phyloP scores from a whole-genome alignment of 2,329 filamentous ascomycete genomes.

The Cadophora sp. region DNA sequence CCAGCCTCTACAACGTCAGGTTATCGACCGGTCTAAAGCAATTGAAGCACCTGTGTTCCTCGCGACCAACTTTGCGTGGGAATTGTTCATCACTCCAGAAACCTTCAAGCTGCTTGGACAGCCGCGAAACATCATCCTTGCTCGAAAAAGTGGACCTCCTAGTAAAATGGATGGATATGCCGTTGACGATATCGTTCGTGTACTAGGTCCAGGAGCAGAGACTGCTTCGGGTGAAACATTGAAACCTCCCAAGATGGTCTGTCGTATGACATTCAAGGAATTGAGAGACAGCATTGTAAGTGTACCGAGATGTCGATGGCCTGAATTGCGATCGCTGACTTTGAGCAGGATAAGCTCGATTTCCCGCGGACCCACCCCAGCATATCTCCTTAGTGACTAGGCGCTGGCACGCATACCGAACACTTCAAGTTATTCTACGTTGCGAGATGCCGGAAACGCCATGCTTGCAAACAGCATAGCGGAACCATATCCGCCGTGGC shows the following conservation, averaged over 20 bases:
- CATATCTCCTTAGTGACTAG: not conserved
- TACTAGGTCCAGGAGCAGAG: not conserved
- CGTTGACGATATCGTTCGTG: not conserved
- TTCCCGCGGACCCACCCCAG: too few species aligned
- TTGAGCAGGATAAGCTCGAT: not conserved
- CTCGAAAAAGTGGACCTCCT: not conserved
- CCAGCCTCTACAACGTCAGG: not conserved
- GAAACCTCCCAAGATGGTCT: not conserved
- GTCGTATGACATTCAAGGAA: not conserved
- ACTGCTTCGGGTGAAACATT: not conserved
- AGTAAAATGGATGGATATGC: not conserved
- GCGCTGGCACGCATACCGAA: too few species aligned
- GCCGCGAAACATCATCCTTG: not conserved
- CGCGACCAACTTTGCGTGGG: not conserved
- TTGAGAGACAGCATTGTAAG: not conserved
- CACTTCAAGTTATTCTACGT: too few species aligned
- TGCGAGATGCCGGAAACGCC: too few species aligned
- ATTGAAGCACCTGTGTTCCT: conserved; percentile 11
- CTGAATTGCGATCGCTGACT: not conserved
- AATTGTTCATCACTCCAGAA: not conserved
- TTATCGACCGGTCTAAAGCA: not conserved
- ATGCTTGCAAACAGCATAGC: too few species aligned
- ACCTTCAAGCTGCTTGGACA: not conserved
- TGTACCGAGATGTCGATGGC: not conserved
- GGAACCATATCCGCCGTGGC: too few species aligned